Base-by-base conservation (phyloP, 2,329 filamentous ascomycete species). In the Tolypocladium album region DNA sequence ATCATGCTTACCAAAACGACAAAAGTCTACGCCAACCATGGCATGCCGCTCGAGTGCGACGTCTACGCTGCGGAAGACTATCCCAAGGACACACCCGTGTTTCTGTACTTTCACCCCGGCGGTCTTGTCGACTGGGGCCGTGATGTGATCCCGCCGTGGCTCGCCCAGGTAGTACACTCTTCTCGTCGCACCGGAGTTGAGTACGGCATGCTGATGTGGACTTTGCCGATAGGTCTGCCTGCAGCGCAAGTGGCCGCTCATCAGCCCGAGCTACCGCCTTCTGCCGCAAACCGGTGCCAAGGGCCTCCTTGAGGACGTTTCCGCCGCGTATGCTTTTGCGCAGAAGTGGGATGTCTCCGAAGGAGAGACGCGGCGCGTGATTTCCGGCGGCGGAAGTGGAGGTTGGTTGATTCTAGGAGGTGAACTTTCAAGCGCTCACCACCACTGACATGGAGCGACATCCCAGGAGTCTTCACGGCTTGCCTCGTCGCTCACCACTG, bases 21-120 rank as follows among this genome's bases (percentile, higher is more conserved):
- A 0, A 56, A 67, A 31, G 62, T 67, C 12, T 74, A 68, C 57
- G 71, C 70, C 58, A 62, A 64, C 31, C 72, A 73, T 58, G 64
- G 62, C 50, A 64, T 74, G 24, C 66, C 71, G 13, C 67, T 75
- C 27, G 64, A 73, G 58, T 74, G 72, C 64, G 72, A 74, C 64
- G 62, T 75, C 40, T 75, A 74, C 63, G 62, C 67, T 11, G 62
- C 62, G 17, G 57, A 57, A 6, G 64, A 67, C 62, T 68, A 67
- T 34, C 63, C 67, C 2, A 34, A 62, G 24, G 59, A 63, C 53
- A 60, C 63, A 1, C 70, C 71, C 5, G 68, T 72, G n/a, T 67
- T 74, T 36, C 64, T 75, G 22, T 75, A 72, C 64, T 75, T 75
- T 60, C 73, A 75, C 39, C 67, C 72, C 0, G 72, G 73, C 20